Evolutionary conservation across 2,329 filamentous ascomycete genomes (phyloP).

Genomic region (Talaromyces marneffei): DNA sequence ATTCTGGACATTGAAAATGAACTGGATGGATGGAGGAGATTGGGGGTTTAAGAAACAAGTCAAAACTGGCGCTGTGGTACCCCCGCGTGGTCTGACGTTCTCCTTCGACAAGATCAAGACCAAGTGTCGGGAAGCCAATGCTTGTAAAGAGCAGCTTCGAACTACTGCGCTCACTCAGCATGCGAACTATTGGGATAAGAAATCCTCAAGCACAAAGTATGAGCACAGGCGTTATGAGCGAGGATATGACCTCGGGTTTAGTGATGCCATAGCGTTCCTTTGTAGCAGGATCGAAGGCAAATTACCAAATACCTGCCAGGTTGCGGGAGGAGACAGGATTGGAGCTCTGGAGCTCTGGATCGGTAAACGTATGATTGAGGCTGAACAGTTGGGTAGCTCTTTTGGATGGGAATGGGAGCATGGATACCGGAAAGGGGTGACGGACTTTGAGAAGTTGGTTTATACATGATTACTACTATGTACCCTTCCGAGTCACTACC

Average conservation of each 20-base stretch:
- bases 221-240: constrained; percentile 51
- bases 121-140: constrained; percentile 36
- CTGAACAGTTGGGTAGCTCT: constrained; percentile 40
- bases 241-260: constrained; percentile 54
- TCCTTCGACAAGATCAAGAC: constrained; percentile 31
- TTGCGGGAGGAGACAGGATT: constrained; percentile 44
- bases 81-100: constrained; percentile 25
- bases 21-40: constrained; percentile 43
- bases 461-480: constrained; percentile 15
- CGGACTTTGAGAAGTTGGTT: constrained; percentile 25
- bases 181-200: constrained; percentile 47
- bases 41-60: constrained; percentile 55
- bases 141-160: constrained; percentile 32
- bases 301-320: constrained; percentile 23
- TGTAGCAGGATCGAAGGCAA: constrained; percentile 31
- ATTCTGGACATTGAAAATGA: constrained; percentile 55
- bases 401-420: constrained; percentile 40
- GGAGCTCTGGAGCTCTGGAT: constrained; percentile 55
- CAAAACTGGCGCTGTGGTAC: constrained; percentile 39
- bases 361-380: constrained; percentile 50
- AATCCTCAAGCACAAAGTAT: constrained; percentile 36
- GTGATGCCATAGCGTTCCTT: constrained; percentile 48
- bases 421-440: constrained; percentile 33
- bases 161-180: constrained; percentile 40
- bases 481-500: no score